Evolutionary conservation across 2,329 filamentous ascomycete species (phyloP).

Genomic region (Colletotrichum agaves): DNA sequence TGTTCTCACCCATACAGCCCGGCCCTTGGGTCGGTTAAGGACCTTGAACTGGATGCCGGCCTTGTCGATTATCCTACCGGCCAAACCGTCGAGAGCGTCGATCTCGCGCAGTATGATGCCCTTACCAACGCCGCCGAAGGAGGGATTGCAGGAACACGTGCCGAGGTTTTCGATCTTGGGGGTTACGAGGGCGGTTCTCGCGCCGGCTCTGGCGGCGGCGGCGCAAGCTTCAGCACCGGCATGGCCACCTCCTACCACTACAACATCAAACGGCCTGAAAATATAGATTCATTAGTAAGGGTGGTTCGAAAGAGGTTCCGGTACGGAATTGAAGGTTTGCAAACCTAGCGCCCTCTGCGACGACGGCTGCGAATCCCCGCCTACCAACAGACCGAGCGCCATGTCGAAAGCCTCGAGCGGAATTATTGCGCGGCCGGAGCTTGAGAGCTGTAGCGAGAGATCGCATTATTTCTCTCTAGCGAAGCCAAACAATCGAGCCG

Average conservation of each 20-base stretch:
- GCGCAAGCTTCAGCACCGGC: constrained; percentile 94
- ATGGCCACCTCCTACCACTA: constrained; percentile 96
- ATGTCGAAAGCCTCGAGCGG: constrained; percentile 12
- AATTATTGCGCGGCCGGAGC: constrained; percentile 11
- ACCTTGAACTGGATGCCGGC: constrained; percentile 94
- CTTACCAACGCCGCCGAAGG: constrained; percentile 98
- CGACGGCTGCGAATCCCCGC: constrained; percentile 46
- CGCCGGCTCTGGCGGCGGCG: constrained; percentile 88
- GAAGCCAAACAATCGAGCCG: neutral
- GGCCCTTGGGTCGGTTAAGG: constrained; percentile 88
- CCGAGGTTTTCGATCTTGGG: constrained; percentile 90
- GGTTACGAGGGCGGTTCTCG: constrained; percentile 89
- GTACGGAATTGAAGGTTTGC: constrained; percentile 10
- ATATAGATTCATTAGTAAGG: neutral
- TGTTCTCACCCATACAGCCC: constrained; percentile 82
- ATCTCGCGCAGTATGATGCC: constrained; percentile 96
- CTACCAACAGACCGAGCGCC: neutral
- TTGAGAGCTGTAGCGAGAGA: constrained; percentile 22
- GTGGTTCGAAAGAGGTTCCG: constrained; percentile 34
- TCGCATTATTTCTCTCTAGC: constrained; percentile 6
- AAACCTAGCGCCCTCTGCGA: constrained; percentile 45
- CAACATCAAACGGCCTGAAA: constrained; percentile 86
- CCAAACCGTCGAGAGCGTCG: constrained; percentile 91
- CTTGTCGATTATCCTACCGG: constrained; percentile 90
- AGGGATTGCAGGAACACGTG: constrained; percentile 96